Evolutionary conservation across 345 rosid species (phyloP).

Genomic region (Ceriops tagal): DNA sequence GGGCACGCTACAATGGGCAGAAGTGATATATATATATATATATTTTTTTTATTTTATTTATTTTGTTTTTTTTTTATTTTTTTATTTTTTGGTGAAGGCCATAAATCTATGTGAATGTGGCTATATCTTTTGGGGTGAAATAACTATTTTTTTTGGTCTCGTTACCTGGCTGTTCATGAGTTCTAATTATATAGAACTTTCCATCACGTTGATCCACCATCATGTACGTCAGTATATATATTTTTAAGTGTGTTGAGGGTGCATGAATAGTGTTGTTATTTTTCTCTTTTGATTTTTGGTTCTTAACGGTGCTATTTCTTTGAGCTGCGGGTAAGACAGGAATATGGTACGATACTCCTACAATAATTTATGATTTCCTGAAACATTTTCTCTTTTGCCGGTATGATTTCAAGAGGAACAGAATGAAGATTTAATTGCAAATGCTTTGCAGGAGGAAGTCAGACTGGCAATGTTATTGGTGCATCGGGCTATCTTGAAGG

Average conservation of each 20-base stretch:
- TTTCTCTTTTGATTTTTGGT: background rate
- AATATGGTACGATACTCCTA: background rate
- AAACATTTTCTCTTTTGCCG: background rate
- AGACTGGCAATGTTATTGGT: slow-evolving; percentile 42
- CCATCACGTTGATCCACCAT: background rate
- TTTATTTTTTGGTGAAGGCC: too few relatives aligned
- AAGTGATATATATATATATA: too few relatives aligned
- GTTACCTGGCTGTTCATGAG: background rate
- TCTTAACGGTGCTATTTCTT: background rate
- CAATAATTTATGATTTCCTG: background rate
- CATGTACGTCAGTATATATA: background rate
- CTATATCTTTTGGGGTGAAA: background rate
- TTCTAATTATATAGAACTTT: background rate
- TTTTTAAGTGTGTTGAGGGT: background rate
- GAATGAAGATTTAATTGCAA: background rate
- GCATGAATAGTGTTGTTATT: background rate
- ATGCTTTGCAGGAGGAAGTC: slow-evolving; percentile 56
- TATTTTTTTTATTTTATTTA: too few relatives aligned
- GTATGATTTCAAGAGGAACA: background rate
- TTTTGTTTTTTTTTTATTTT: too few relatives aligned
- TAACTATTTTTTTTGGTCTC: background rate
- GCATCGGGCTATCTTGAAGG: slow-evolving; percentile 73
- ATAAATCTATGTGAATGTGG: background rate
- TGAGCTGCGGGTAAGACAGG: background rate
- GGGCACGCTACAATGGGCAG: too few relatives aligned